A percentile compares a stretch with the other conserved stretches of the same genome.
phyloP scores from a whole-genome alignment of 192 early-diverging fungal species.

The Geranomyces michiganensis region DNA sequence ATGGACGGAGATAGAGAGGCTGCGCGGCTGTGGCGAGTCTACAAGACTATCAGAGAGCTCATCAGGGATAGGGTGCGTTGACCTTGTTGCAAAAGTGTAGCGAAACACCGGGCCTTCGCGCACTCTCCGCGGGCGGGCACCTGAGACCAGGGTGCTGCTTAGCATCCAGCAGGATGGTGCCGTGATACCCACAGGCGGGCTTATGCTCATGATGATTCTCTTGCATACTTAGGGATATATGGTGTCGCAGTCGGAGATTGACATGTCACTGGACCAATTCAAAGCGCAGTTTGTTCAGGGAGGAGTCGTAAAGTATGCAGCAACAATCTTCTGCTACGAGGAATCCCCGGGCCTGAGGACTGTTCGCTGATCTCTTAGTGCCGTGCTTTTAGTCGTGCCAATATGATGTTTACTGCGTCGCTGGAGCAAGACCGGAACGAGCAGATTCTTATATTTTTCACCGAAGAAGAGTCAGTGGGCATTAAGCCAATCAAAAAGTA shows the following conservation, averaged over 20 bases:
- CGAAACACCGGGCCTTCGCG: no score
- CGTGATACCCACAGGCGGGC: no score
- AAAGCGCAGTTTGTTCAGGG: slow-evolving; percentile 63
- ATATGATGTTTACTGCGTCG: slow-evolving; percentile 83
- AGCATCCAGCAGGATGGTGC: no score
- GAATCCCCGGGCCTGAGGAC: background rate
- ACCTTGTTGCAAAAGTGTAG: no score
- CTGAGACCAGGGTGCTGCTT: no score
- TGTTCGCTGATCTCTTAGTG: background rate
- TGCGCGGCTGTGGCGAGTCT: slow-evolving; percentile 39
- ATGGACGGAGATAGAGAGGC: slow-evolving; percentile 26
- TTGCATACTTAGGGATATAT: slow-evolving; percentile 81
- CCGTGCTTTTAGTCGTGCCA: slow-evolving; percentile 57
- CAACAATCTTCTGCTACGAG: background rate
- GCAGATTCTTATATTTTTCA: slow-evolving; percentile 90
- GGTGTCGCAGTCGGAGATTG: slow-evolving; percentile 76
- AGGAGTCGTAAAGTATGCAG: slow-evolving; percentile 75
- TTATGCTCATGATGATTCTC: background rate
- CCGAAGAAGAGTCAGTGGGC: slow-evolving; percentile 85
- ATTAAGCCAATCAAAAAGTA: slow-evolving; percentile 87
- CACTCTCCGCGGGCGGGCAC: no score
- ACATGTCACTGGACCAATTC: slow-evolving; percentile 83
- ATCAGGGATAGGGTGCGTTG: slow-evolving; percentile 9
- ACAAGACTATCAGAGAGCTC: slow-evolving; percentile 39
- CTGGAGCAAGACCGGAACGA: slow-evolving; percentile 78